Evolutionary conservation across 768 basidiomycete genomes (phyloP).

Genomic region (Panus rudis): DNA sequence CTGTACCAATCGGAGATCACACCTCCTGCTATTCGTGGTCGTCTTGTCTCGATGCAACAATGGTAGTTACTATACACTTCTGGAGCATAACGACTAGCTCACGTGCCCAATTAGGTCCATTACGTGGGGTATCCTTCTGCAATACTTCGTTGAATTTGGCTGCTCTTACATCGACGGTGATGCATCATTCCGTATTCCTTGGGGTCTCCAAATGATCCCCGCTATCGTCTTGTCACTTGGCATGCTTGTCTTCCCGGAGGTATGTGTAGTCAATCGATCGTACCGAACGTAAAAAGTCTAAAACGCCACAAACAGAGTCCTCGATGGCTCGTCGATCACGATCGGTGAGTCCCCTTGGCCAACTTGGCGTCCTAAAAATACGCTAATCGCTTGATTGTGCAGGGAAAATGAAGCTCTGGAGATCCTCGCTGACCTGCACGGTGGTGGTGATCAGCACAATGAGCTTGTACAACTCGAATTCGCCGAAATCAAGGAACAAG

Average conservation of each 20-base stretch:
- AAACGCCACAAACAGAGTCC: conserved; percentile 27
- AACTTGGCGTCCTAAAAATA: too few relatives aligned
- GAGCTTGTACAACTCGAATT: conserved; percentile 65
- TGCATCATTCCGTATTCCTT: conserved; percentile 75
- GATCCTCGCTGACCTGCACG: conserved; percentile 72
- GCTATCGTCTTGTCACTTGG: conserved; percentile 61
- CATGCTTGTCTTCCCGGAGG: conserved; percentile 61
- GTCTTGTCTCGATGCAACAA: conserved; percentile 72
- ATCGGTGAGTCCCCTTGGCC: too few relatives aligned
- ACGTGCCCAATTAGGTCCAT: conserved; percentile 31
- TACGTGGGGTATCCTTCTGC: conserved; percentile 72
- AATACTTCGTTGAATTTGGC: conserved; percentile 71
- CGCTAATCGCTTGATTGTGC: too few relatives aligned
- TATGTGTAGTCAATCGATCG: conserved; percentile 5
- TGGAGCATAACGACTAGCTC: background rate
- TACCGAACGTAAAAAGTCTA: too few relatives aligned
- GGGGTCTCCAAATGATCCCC: conserved; percentile 76
- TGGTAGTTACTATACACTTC: conserved; percentile 30
- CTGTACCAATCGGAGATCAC: conserved; percentile 74
- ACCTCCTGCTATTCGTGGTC: conserved; percentile 65
- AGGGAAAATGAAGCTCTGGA: conserved; percentile 59
- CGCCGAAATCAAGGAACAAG: conserved; percentile 54
- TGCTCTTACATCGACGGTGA: conserved; percentile 65
- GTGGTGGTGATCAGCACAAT: conserved; percentile 47
- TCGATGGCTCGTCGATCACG: conserved; percentile 63